A percentile compares a stretch with the other conserved stretches of the same genome.
phyloP scores from a whole-genome alignment of 2,329 filamentous ascomycete genomes.

The Rhinocladiella mackenziei region DNA sequence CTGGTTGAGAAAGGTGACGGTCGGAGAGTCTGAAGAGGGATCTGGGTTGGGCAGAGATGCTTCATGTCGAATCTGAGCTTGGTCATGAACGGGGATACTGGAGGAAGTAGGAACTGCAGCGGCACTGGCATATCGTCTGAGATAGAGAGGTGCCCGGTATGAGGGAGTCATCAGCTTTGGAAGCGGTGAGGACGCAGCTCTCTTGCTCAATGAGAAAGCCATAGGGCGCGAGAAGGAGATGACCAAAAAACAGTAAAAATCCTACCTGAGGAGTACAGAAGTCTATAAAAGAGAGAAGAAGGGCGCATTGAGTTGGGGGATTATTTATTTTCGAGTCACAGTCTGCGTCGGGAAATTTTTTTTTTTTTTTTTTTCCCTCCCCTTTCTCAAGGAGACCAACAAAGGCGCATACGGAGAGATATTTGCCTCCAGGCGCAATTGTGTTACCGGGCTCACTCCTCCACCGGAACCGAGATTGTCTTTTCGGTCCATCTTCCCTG shows the following conservation, averaged over 20 bases:
- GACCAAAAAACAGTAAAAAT: conserved; percentile 27
- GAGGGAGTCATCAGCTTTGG: conserved; percentile 10
- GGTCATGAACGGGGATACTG: conserved; percentile 18
- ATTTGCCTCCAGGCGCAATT: neutral
- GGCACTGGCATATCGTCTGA: conserved; percentile 26
- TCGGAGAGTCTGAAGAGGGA: conserved; percentile 68
- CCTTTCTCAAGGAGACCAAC: no score
- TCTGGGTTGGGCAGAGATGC: conserved; percentile 63
- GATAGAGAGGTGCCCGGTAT: conserved; percentile 11
- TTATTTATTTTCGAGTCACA: neutral
- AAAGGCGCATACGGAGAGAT: neutral
- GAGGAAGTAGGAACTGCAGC: conserved; percentile 28
- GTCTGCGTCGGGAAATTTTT: neutral
- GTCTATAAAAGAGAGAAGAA: neutral
- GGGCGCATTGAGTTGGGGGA: neutral
- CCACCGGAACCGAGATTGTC: neutral
- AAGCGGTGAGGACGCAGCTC: conserved; percentile 12
- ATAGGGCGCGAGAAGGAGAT: conserved; percentile 3
- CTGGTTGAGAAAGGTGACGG: conserved; percentile 67
- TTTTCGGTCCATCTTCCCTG: neutral
- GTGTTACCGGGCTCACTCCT: neutral
- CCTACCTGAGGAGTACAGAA: neutral
- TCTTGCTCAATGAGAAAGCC: conserved; percentile 14
- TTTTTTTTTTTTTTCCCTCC: neutral
- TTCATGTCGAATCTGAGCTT: conserved; percentile 42